Evolutionary conservation across 306 rosid species (phyloP).

Genomic region (Cucurbita maxima): DNA sequence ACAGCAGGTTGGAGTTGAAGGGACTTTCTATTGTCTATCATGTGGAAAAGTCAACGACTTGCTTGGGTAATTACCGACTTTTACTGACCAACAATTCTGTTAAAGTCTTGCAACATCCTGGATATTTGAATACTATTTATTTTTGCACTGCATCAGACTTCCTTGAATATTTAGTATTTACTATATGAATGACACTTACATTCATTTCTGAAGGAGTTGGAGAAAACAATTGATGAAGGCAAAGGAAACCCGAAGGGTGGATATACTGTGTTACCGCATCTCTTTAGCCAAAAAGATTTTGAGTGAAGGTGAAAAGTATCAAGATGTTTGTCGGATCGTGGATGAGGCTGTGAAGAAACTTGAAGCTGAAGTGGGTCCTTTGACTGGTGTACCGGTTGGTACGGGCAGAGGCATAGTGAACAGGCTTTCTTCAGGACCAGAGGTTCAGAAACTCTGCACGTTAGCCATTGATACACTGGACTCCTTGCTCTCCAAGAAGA

Average conservation of each 20-base stretch:
- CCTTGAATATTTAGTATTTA: not conserved
- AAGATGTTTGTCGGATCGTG: conserved; percentile 41
- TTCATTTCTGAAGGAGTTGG: conserved; percentile 43
- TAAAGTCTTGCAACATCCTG: not conserved
- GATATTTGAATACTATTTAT: not conserved
- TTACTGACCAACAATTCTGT: not conserved
- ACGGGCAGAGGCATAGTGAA: conserved; percentile 94
- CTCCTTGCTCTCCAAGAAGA: conserved; percentile 21
- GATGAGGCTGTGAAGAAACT: conserved; percentile 71
- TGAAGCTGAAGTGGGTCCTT: conserved; percentile 79
- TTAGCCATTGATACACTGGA: conserved; percentile 62
- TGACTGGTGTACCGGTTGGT: conserved; percentile 62
- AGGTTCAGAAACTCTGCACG: conserved; percentile 77
- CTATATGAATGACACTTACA: not conserved
- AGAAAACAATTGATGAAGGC: conserved; percentile 67
- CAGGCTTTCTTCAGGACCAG: conserved; percentile 95
- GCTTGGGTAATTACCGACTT: conserved; percentile 44
- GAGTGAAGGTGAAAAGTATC: conserved; percentile 46
- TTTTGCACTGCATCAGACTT: not conserved
- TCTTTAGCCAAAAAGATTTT: conserved; percentile 71
- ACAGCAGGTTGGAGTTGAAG: conserved; percentile 41
- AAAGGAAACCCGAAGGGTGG: conserved; percentile 84
- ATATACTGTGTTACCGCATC: conserved; percentile 77
- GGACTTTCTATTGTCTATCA: conserved; percentile 64
- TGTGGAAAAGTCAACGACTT: conserved; percentile 84